A percentile compares a stretch with the other conserved stretches of the same genome.
Evolutionary conservation across 306 rosid species (phyloP).

Genomic region (Luffa acutangula): DNA sequence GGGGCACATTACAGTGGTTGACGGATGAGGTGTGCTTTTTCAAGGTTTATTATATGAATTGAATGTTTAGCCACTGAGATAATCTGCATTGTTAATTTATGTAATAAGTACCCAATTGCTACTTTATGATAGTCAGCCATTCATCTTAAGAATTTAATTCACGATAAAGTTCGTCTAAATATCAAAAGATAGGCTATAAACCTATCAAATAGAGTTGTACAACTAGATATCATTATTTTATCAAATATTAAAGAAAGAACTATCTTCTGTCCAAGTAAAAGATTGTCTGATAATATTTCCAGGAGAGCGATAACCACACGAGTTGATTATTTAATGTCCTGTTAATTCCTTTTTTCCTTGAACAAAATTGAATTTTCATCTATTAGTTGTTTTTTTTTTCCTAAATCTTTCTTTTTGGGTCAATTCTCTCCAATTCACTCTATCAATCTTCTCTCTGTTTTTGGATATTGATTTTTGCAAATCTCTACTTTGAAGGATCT

Average conservation of each 20-base stretch:
- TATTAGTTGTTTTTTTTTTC: background rate
- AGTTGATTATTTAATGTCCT: background rate
- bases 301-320: background rate
- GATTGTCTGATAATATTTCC: background rate
- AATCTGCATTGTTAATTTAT: background rate
- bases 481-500: conserved; percentile 47
- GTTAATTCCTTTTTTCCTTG: background rate
- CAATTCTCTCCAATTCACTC: background rate
- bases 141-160: background rate
- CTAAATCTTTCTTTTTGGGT: background rate
- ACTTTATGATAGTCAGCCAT: background rate
- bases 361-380: background rate
- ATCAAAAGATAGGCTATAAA: background rate
- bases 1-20: conserved; percentile 64
- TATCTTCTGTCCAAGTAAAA: background rate
- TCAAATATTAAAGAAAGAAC: background rate
- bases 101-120: background rate
- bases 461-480: background rate
- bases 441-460: background rate
- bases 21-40: conserved; percentile 62
- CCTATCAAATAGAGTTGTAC: background rate
- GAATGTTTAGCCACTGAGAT: background rate
- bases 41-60: background rate
- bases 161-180: background rate
- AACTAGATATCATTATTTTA: background rate